Evolutionary conservation across 2,329 filamentous ascomycete species (phyloP).

Genomic region (Trichoderma gracile): DNA sequence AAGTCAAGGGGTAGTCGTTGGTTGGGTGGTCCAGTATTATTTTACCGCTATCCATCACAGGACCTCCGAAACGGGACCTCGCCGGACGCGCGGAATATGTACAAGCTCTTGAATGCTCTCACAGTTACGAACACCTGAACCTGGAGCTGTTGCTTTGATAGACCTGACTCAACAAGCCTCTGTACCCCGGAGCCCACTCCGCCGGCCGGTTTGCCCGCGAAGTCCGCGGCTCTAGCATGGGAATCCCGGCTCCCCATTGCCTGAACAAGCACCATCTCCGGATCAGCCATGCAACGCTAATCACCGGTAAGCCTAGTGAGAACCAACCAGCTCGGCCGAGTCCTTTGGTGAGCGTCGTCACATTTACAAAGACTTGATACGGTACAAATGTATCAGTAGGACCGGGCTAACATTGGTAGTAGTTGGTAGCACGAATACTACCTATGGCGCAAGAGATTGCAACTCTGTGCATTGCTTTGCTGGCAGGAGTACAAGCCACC

Average conservation of each 20-base stretch:
- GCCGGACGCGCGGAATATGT: not conserved
- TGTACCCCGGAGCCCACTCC: slow-evolving; percentile 22
- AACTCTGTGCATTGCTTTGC: not conserved
- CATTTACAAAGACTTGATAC: not conserved
- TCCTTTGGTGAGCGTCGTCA: slow-evolving; percentile 17
- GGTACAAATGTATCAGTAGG: not conserved
- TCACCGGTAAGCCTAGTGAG: slow-evolving; percentile 20
- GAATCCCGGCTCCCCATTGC: slow-evolving; percentile 28
- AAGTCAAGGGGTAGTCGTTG: not conserved
- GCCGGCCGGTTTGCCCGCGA: slow-evolving; percentile 26
- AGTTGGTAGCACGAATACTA: not conserved
- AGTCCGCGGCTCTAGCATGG: slow-evolving; percentile 25
- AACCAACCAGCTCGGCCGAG: slow-evolving; percentile 26
- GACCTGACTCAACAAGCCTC: slow-evolving; percentile 8
- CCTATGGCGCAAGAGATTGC: not conserved
- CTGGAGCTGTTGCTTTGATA: slow-evolving; percentile 1
- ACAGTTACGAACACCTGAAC: not conserved
- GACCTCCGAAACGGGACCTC: not conserved
- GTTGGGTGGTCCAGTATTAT: no score
- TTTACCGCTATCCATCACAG: not conserved
- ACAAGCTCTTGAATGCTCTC: not conserved
- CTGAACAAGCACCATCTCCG: slow-evolving; percentile 31
- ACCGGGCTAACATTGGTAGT: not conserved
- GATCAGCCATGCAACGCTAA: slow-evolving; percentile 26
- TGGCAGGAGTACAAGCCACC: not conserved